Evolutionary conservation across 2,329 filamentous ascomycete genomes (phyloP).

Genomic region (Neonectria faginata): DNA sequence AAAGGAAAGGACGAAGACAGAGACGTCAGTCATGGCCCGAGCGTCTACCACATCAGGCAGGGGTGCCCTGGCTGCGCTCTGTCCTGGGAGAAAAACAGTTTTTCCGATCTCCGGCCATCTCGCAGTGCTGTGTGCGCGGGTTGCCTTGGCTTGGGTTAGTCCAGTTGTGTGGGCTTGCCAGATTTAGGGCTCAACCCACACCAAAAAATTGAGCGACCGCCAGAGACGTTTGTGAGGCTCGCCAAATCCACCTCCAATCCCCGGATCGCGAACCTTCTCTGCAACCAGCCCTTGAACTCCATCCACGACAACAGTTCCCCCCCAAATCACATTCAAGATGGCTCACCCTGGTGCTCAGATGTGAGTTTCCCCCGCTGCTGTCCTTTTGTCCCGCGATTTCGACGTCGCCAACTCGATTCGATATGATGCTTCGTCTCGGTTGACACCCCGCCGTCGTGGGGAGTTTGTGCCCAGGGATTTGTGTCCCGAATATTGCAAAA

Average conservation of each 20-base stretch:
- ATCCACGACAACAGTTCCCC: constrained; percentile 51
- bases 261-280: constrained; percentile 49
- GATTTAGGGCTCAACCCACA: constrained; percentile 52
- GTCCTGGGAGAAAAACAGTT: constrained; percentile 27
- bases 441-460: constrained; percentile 17
- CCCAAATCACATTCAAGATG: constrained; percentile 62
- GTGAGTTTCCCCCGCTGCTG: constrained; percentile 56
- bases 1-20: constrained; percentile 8
- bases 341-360: constrained; percentile 72
- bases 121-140: constrained; percentile 17
- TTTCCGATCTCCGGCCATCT: constrained; percentile 31
- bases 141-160: not conserved
- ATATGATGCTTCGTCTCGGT: constrained; percentile 12
- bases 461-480: constrained; percentile 5
- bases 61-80: not conserved
- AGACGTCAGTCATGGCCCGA: constrained; percentile 42
- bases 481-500: constrained; percentile 12
- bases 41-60: constrained; percentile 21
- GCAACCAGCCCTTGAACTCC: constrained; percentile 50
- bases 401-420: constrained; percentile 13
- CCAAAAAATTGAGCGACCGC: constrained; percentile 45
- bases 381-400: constrained; percentile 10
- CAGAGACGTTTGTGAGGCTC: constrained; percentile 40
- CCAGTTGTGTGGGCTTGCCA: constrained; percentile 26
- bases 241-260: constrained; percentile 45